Percentiles rank a stretch among this genome's conserved stretches.
These are phyloP conservation scores for Chytridiales sp. DNA, from an alignment of 371 early-diverging fungal genomes.

Conservation along the genomic window DNA sequence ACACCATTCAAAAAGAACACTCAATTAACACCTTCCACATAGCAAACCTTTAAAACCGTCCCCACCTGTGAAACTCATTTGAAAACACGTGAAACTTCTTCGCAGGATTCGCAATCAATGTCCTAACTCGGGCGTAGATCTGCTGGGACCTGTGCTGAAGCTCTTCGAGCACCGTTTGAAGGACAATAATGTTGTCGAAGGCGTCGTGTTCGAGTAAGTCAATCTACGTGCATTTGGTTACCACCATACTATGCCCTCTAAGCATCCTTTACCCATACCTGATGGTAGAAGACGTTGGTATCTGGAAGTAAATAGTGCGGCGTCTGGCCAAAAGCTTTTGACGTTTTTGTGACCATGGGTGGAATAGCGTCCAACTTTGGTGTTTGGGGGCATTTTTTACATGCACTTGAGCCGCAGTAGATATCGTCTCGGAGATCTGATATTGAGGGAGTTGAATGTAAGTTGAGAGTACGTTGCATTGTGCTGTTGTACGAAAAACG, in stretches of 20 bases:
- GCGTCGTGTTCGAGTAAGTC: constrained; percentile 88
- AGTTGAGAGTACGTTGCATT: too few species aligned
- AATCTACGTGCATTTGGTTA: constrained; percentile 53
- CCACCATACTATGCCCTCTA: background rate
- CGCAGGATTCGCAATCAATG: constrained; percentile 65
- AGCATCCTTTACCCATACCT: constrained; percentile 46
- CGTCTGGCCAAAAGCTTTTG: constrained; percentile 20
- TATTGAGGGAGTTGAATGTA: background rate
- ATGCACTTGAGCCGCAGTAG: constrained; percentile 69
- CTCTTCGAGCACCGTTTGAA: constrained; percentile 92
- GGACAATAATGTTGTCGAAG: constrained; percentile 84
- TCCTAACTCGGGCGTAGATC: constrained; percentile 77
- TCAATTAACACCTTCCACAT: background rate
- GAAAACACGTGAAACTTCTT: constrained; percentile 86
- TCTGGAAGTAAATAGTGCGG: constrained; percentile 88
- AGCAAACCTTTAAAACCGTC: background rate
- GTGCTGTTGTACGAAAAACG: too few species aligned
- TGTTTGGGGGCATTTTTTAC: constrained; percentile 58
- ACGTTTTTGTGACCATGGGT: background rate
- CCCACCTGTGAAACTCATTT: constrained; percentile 85
- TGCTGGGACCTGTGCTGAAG: constrained; percentile 75
- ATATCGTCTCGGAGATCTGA: constrained; percentile 90
- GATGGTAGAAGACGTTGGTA: constrained; percentile 93
- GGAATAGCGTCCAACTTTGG: constrained; percentile 21
- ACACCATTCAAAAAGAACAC: background rate